These are phyloP conservation scores for Oryza punctata DNA, from an alignment of 176 grass and related monocot genomes.

Conservation along the genomic window DNA sequence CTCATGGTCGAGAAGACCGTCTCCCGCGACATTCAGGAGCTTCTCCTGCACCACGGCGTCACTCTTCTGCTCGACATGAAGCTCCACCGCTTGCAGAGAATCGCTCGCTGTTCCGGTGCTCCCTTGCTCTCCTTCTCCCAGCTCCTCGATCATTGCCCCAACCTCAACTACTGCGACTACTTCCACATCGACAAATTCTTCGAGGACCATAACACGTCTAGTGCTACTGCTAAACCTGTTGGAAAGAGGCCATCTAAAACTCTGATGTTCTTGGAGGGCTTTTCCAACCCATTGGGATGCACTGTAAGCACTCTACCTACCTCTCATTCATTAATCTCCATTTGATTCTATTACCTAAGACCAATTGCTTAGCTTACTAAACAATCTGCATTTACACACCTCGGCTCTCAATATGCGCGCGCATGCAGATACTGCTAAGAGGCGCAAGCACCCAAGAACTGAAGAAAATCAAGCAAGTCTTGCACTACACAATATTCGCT, in stretches of 20 bases:
- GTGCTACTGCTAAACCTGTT: background rate
- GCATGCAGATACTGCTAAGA: conserved; percentile 71
- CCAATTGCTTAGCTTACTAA: no score
- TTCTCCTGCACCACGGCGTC: conserved; percentile 58
- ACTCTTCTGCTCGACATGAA: conserved; percentile 90
- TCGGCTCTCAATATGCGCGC: background rate
- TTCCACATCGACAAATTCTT: conserved; percentile 77
- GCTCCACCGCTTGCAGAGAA: conserved; percentile 62
- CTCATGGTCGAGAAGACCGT: conserved; percentile 91
- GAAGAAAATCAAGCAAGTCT: conserved; percentile 83
- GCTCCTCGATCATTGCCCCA: conserved; percentile 42
- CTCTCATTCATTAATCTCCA: background rate
- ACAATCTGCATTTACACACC: background rate
- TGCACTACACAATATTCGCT: conserved; percentile 92
- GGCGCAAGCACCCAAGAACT: conserved; percentile 73
- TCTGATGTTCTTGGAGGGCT: conserved; percentile 85
- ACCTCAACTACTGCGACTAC: conserved; percentile 67
- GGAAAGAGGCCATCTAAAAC: conserved; percentile 64
- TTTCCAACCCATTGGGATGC: conserved; percentile 79
- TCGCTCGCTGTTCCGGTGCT: conserved; percentile 66
- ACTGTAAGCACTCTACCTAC: conserved; percentile 42
- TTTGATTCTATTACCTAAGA: no score
- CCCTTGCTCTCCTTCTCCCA: conserved; percentile 59
- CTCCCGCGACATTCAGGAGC: conserved; percentile 78
- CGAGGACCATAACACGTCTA: conserved; percentile 49